A percentile compares a stretch with the other conserved stretches of the same genome.
These are phyloP conservation scores for Gossypium schwendimanii DNA, from an alignment of 441 rosid species.

Conservation along the genomic window DNA sequence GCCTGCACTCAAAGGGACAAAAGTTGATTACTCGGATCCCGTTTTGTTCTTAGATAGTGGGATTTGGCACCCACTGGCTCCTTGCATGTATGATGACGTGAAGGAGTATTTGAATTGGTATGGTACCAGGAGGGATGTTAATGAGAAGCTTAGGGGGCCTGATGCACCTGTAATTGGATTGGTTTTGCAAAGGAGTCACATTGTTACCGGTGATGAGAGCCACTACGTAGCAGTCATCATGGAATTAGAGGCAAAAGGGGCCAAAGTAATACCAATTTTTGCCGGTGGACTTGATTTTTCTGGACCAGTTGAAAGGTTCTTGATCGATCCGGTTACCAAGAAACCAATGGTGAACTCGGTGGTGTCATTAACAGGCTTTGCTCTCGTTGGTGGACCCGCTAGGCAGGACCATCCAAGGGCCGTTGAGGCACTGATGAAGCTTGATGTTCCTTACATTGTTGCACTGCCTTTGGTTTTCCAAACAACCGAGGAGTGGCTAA, in stretches of 20 bases:
- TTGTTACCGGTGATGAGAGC: conserved; percentile 94
- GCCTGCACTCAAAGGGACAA: conserved; percentile 72
- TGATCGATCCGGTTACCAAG: conserved; percentile 61
- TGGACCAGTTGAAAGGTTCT: conserved; percentile 79
- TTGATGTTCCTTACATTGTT: conserved; percentile 87
- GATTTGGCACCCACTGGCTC: conserved; percentile 97
- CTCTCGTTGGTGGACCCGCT: conserved; percentile 98
- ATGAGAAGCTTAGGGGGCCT: conserved; percentile 55
- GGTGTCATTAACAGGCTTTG: conserved; percentile 86
- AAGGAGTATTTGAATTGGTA: conserved; percentile 97
- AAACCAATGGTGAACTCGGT: conserved; percentile 68
- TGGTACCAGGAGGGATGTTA: conserved; percentile 72
- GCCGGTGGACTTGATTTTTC: conserved; percentile 96
- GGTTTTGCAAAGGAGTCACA: conserved; percentile 92
- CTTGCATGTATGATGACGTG: conserved; percentile 87
- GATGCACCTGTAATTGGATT: conserved; percentile 76
- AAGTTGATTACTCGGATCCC: conserved; percentile 83
- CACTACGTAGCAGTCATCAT: conserved; percentile 97
- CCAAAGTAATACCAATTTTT: conserved; percentile 87
- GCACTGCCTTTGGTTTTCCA: conserved; percentile 95
- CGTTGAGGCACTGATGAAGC: conserved; percentile 79
- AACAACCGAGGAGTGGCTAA: conserved; percentile 95
- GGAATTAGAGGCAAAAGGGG: conserved; percentile 98
- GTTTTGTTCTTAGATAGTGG: conserved; percentile 86
- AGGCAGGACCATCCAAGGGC: conserved; percentile 99